These are phyloP conservation scores for Malus fusca DNA, from an alignment of 306 rosid species.

Conservation along the genomic window DNA sequence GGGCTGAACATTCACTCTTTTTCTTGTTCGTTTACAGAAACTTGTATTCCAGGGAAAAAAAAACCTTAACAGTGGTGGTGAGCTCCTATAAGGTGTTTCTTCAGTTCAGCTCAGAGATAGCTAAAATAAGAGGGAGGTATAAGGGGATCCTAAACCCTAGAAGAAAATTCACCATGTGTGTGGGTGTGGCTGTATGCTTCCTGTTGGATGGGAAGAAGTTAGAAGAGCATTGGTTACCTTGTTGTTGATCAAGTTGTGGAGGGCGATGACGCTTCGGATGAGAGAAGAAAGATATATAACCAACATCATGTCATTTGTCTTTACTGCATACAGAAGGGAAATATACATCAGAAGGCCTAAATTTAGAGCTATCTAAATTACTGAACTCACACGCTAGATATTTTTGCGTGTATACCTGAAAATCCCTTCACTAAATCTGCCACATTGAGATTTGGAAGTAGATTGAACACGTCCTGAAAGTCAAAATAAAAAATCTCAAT, in stretches of 20 bases:
- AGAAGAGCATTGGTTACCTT: constrained; percentile 27
- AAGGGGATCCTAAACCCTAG: not conserved
- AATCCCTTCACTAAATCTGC: constrained; percentile 48
- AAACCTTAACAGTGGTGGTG: not conserved
- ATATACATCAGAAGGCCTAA: not conserved
- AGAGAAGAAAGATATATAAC: constrained; percentile 56
- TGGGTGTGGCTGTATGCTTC: not conserved
- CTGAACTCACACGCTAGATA: not conserved
- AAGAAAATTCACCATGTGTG: not conserved
- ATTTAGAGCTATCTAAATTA: not conserved
- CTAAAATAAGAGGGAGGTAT: not conserved
- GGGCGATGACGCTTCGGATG: constrained; percentile 59
- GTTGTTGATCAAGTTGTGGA: constrained; percentile 62
- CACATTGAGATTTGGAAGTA: constrained; percentile 52
- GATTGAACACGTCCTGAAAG: constrained; percentile 54
- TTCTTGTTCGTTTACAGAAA: not conserved
- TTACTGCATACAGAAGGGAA: constrained; percentile 32
- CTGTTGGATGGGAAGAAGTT: not conserved
- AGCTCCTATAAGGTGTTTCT: not conserved
- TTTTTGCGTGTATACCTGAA: constrained; percentile 26
- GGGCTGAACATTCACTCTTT: not conserved
- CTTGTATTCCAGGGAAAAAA: not conserved
- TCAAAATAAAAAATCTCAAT: not conserved
- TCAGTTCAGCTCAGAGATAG: not conserved
- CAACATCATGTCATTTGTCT: constrained; percentile 64